Evolutionary conservation across 768 basidiomycete species (phyloP).

Genomic region (Pleurotus djamor): DNA sequence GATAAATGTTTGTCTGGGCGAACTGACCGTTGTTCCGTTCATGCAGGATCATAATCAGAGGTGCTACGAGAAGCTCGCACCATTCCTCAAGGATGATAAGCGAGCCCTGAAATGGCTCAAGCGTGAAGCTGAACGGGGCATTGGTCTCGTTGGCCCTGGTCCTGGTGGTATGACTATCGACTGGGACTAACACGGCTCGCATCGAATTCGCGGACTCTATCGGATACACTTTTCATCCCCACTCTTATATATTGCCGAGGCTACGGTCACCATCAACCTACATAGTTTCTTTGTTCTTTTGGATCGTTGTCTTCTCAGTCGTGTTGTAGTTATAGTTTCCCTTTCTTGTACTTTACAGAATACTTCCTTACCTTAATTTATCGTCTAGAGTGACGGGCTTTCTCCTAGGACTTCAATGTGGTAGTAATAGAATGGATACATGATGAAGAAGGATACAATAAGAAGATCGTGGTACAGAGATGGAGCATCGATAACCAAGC

Average conservation of each 20-base stretch:
- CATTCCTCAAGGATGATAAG: slow-evolving; percentile 72
- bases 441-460: not conserved
- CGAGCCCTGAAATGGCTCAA: slow-evolving; percentile 80
- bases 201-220: not conserved
- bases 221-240: not conserved
- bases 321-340: not conserved
- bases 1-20: no score
- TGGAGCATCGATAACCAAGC: not conserved
- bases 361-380: slow-evolving; percentile 1
- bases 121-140: slow-evolving; percentile 71
- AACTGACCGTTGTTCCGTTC: not conserved
- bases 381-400: slow-evolving; percentile 3
- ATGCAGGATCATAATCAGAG: slow-evolving; percentile 78
- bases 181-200: slow-evolving; percentile 61
- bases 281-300: not conserved
- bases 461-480: not conserved
- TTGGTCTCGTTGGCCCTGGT: slow-evolving; percentile 62
- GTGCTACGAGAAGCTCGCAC: slow-evolving; percentile 64
- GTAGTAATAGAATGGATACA: slow-evolving; percentile 1
- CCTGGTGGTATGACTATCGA: slow-evolving; percentile 77
- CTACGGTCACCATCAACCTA: not conserved
- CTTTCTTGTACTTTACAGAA: not conserved
- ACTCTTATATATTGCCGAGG: not conserved
- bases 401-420: not conserved
- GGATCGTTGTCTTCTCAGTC: not conserved